Evolutionary conservation across 805 yeast species (phyloP), one percentile per base, ranked within the genome.

Genomic region (Candida palmyrensis): DNA sequence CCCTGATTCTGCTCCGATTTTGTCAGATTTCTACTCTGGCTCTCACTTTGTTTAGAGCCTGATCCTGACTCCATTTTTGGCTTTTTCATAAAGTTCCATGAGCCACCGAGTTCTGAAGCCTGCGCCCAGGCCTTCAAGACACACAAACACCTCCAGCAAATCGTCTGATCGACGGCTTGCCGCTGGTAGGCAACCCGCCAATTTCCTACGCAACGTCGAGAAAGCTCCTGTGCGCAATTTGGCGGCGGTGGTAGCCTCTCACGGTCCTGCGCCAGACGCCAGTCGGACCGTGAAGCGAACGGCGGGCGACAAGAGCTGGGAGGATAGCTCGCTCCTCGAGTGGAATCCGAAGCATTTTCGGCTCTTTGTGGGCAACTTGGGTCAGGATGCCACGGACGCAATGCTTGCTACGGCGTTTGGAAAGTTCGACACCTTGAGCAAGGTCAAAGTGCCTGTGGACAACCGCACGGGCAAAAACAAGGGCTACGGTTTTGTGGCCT

Each of bases 401-500:
- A 44, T 73, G 29, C 58, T 83, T n/a, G 45, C 55, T n/a, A 51
- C 60, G 15, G 77, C 84, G 1, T 82, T 83, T 47, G 47, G 56
- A 1, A 56, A 64, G 30, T 84, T 69, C 48, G 53, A 68, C 10
- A 68, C 81, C 3, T 50, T 82, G 37, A 56, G 73, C 6, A 77
- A 78, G 42, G 82, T 73, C 5, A 67, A 71, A 33, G 82, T 82
- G 1, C 84, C 86, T 1, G 38, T 52, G 25, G 83, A 78, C 41
- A 52, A 54, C 15, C 56, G 54, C 19, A 59, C 71, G 0, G 63
- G 59, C 6, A 69, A 66, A 40, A 67, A 69, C 38, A 78, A 74
- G 48, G 92, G 94, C 3, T 84, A 62, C 50, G 94, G 88, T 6
- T 84, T 83, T 53, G 81, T 83, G 10, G 76, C 85, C 5, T 83